Evolutionary conservation across 2,329 filamentous ascomycete genomes (phyloP).

Genomic region (Phyllosticta citriasiana): DNA sequence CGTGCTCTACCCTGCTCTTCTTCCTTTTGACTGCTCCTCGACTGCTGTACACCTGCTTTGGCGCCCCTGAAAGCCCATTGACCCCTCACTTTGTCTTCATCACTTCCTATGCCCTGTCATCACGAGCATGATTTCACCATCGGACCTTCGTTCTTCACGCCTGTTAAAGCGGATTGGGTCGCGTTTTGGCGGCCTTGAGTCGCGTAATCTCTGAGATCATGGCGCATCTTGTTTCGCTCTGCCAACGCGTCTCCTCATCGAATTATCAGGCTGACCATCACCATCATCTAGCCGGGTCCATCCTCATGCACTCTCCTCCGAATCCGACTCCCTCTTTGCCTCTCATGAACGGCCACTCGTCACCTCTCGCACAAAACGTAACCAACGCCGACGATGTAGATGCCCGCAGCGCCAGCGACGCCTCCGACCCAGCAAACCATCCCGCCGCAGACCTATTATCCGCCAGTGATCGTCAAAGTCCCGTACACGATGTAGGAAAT

Average conservation of each 20-base stretch:
- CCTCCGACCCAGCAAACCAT: constrained; percentile 59
- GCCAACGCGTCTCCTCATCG: constrained; percentile 20
- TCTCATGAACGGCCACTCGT: constrained; percentile 57
- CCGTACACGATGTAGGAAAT: constrained; percentile 34
- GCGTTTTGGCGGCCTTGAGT: constrained; percentile 30
- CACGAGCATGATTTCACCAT: constrained; percentile 26
- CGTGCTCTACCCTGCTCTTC: constrained; percentile 1
- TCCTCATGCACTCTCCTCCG: constrained; percentile 53
- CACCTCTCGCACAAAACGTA: constrained; percentile 43
- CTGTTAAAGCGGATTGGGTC: constrained; percentile 18
- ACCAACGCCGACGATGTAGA: constrained; percentile 35
- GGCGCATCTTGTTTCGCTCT: constrained; percentile 25
- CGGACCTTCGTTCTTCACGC: constrained; percentile 26
- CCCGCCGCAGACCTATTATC: constrained; percentile 31
- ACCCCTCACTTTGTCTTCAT: constrained; percentile 18
- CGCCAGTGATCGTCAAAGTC: constrained; percentile 30
- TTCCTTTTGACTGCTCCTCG: constrained; percentile 13
- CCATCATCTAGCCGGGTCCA: constrained; percentile 45
- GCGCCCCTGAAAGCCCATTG: constrained; percentile 12
- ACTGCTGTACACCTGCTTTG: constrained; percentile 13
- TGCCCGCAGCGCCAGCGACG: constrained; percentile 61
- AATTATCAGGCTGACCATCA: constrained; percentile 35
- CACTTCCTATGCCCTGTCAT: constrained; percentile 21
- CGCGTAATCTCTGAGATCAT: constrained; percentile 32
- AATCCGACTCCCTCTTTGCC: constrained; percentile 51